phyloP scores from a whole-genome alignment of 2,329 filamentous ascomycete species.

The Ilyonectria sp. region DNA sequence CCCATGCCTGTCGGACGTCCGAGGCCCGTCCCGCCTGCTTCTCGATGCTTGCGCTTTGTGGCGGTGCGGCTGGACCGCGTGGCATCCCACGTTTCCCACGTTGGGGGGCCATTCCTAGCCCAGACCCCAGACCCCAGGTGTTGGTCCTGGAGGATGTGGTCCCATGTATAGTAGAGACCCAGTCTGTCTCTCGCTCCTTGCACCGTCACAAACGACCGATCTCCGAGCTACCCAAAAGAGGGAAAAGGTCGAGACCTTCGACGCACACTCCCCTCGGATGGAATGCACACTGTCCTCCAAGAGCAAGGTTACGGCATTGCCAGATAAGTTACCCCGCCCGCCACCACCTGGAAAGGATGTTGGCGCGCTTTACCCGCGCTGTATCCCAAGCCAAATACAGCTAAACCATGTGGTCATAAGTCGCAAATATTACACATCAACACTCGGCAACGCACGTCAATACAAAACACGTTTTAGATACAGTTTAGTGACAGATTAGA shows the following conservation, averaged over 20 bases:
- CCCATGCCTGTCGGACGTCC: neutral
- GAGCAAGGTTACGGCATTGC: neutral
- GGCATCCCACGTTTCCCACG: neutral
- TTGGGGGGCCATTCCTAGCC: constrained; percentile 3
- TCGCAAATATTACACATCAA: constrained; percentile 22
- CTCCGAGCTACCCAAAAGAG: constrained; percentile 12
- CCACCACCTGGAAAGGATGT: constrained; percentile 8
- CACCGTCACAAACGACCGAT: constrained; percentile 22
- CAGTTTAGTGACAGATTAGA: constrained; percentile 21
- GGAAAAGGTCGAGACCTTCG: constrained; percentile 3
- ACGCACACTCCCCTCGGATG: constrained; percentile 15
- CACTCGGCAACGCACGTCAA: neutral
- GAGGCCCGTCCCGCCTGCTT: constrained; percentile 5
- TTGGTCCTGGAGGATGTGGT: constrained; percentile 11
- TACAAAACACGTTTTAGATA: constrained; percentile 1
- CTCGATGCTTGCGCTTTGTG: neutral
- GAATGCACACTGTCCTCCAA: neutral
- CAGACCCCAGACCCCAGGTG: constrained; percentile 1
- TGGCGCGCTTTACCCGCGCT: constrained; percentile 1
- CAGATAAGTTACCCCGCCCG: neutral
- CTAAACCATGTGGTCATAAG: constrained; percentile 21
- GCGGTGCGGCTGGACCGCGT: constrained; percentile 5
- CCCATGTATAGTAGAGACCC: neutral
- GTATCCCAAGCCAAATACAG: constrained; percentile 4
- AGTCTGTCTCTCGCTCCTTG: constrained; percentile 15